Evolutionary conservation across 202 grass and related monocot species (phyloP).

Genomic region (Digitaria exilis): DNA sequence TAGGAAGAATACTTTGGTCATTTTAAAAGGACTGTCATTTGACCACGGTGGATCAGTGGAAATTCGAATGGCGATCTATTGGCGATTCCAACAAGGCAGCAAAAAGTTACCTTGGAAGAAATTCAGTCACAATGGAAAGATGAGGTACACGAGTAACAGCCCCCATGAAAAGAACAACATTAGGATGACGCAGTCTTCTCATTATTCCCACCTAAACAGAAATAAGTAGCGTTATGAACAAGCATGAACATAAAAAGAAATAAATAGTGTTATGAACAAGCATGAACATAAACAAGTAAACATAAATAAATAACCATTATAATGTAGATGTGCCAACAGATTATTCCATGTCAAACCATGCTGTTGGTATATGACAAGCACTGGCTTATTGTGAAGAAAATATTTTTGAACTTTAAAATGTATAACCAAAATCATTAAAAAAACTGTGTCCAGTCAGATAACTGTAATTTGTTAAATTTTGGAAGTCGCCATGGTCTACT

Average conservation of each 20-base stretch:
- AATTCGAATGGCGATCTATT: background rate
- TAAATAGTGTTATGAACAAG: slow-evolving; percentile 18
- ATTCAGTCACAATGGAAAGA: slow-evolving; percentile 94
- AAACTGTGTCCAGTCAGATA: background rate
- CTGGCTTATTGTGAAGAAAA: background rate
- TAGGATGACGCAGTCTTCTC: slow-evolving; percentile 96
- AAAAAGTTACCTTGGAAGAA: slow-evolving; percentile 92
- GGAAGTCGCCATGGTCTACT: background rate
- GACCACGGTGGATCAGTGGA: background rate
- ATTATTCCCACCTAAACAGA: slow-evolving; percentile 84
- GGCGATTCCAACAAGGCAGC: background rate
- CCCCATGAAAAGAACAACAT: slow-evolving; percentile 99
- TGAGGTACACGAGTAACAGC: slow-evolving; percentile 87
- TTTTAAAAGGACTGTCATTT: background rate
- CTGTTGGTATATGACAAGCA: background rate
- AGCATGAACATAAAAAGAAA: background rate
- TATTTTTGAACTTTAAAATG: background rate
- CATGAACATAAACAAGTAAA: too few relatives aligned
- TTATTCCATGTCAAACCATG: background rate
- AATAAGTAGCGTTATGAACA: slow-evolving; percentile 30
- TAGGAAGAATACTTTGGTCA: background rate
- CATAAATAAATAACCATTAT: slow-evolving; percentile 33
- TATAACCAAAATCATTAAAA: background rate
- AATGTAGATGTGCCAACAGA: background rate
- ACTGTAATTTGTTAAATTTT: background rate